Evolutionary conservation across 2,329 filamentous ascomycete genomes (phyloP).

Genomic region (Intubia oerlemansii): DNA sequence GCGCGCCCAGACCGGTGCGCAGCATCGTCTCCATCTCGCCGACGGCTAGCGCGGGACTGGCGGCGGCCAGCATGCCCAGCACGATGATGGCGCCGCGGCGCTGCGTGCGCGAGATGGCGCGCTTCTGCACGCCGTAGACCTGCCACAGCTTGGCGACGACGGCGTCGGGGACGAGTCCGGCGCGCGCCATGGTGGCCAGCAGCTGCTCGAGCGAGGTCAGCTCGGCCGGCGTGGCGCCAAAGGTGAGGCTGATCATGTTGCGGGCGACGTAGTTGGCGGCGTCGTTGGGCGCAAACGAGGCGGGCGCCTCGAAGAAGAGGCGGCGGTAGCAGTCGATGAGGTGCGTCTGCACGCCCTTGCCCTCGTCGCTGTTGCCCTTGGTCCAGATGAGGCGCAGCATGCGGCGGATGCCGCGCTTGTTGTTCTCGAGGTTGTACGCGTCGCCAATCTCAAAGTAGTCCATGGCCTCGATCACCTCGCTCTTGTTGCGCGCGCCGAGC

Average conservation of each 20-base stretch:
- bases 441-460: slow-evolving; percentile 94
- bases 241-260: slow-evolving; percentile 98
- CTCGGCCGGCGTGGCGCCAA: slow-evolving; percentile 84
- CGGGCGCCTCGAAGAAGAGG: slow-evolving; percentile 88
- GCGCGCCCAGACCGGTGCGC: slow-evolving; percentile 62
- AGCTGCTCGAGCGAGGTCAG: slow-evolving; percentile 89
- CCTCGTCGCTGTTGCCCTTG: slow-evolving; percentile 96
- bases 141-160: slow-evolving; percentile 93
- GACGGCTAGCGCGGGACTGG: slow-evolving; percentile 79
- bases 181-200: slow-evolving; percentile 93
- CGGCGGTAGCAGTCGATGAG: slow-evolving; percentile 92
- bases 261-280: slow-evolving; percentile 87
- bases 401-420: slow-evolving; percentile 75
- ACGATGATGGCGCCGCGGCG: slow-evolving; percentile 88
- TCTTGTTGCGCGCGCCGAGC: slow-evolving; percentile 88
- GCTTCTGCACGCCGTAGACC: slow-evolving; percentile 84
- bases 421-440: slow-evolving; percentile 87
- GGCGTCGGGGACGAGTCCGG: slow-evolving; percentile 61
- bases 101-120: slow-evolving; percentile 81
- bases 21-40: slow-evolving; percentile 92
- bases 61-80: slow-evolving; percentile 85
- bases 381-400: slow-evolving; percentile 99
- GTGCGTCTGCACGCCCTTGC: slow-evolving; percentile 91
- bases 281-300: slow-evolving; percentile 70
- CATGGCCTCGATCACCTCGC: slow-evolving; percentile 96